Conservation (phyloP, 352 stramenopile species). For the Blastocystis hominis region DNA sequence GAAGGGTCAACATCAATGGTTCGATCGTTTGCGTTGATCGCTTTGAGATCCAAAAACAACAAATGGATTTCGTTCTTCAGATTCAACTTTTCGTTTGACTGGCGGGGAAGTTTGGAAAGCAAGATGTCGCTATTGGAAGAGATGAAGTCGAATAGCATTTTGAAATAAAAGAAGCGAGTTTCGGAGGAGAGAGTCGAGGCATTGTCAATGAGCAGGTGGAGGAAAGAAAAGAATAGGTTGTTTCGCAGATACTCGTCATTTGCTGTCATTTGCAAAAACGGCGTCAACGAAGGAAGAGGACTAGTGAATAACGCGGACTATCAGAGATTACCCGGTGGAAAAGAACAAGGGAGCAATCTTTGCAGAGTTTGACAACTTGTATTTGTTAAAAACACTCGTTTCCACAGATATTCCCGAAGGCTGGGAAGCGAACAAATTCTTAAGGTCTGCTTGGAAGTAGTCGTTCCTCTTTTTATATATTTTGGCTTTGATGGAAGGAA, state of each 20-base stretch:
- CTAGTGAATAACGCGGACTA: not conserved
- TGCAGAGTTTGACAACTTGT: not conserved
- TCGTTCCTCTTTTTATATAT: not conserved
- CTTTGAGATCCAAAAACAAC: not conserved
- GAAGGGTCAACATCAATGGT: not conserved
- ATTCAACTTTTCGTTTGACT: not conserved
- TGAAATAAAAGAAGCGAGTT: not conserved
- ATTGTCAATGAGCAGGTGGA: not conserved
- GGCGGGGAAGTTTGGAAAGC: not conserved
- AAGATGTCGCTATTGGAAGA: not conserved
- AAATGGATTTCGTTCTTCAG: not conserved
- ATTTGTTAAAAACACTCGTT: not conserved
- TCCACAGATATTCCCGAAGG: not conserved
- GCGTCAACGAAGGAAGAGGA: not conserved
- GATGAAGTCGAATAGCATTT: not conserved
- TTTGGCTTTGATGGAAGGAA: constrained; percentile 32
- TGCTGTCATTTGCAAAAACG: not conserved
- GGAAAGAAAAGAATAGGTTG: not conserved
- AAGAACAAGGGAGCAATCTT: not conserved
- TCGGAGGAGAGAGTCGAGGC: not conserved
- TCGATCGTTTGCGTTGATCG: not conserved
- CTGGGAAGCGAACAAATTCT: not conserved
- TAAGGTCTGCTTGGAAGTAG: constrained; percentile 11
- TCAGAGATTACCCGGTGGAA: not conserved
- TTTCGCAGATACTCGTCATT: not conserved